A percentile compares a stretch with the other conserved stretches of the same genome.
These are phyloP conservation scores for Ceratocystis colombiana DNA, from an alignment of 2,329 filamentous ascomycete genomes.

Conservation along the genomic window DNA sequence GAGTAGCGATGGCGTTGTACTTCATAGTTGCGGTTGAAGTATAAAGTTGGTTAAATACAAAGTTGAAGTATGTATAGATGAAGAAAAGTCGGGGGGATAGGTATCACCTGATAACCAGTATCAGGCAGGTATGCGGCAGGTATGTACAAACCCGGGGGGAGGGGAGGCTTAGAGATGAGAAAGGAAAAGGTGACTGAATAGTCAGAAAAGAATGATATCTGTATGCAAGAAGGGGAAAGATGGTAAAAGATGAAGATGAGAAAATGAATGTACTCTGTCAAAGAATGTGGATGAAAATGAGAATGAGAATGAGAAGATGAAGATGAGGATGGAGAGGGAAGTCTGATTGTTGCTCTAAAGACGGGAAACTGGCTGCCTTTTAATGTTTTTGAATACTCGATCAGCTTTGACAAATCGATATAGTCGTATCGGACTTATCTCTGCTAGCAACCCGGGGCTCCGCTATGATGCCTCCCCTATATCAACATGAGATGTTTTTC, in stretches of 20 bases:
- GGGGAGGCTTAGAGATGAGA: neutral
- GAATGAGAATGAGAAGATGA: neutral
- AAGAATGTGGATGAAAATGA: neutral
- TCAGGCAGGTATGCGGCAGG: neutral
- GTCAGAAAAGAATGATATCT: too few relatives aligned
- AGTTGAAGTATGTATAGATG: neutral
- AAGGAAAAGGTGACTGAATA: neutral
- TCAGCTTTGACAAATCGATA: too few relatives aligned
- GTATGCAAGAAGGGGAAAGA: too few relatives aligned
- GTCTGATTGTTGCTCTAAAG: neutral
- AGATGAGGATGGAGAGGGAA: neutral
- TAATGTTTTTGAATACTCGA: neutral
- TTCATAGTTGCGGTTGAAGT: conserved; percentile 19
- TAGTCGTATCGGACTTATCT: too few relatives aligned
- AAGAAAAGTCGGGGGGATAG: neutral
- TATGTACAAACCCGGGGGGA: neutral
- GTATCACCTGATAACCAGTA: neutral
- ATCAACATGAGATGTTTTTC: too few relatives aligned
- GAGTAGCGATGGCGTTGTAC: conserved; percentile 18
- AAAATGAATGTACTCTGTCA: conserved; percentile 13
- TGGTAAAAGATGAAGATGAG: neutral
- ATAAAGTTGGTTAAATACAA: too few relatives aligned
- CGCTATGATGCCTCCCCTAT: too few relatives aligned
- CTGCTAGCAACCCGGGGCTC: too few relatives aligned
- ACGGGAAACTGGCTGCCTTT: neutral